Percentiles rank a stretch among this genome's conserved stretches.
These are phyloP conservation scores for Vigna radiata DNA, from an alignment of 306 rosid genomes.

Conservation along the genomic window DNA sequence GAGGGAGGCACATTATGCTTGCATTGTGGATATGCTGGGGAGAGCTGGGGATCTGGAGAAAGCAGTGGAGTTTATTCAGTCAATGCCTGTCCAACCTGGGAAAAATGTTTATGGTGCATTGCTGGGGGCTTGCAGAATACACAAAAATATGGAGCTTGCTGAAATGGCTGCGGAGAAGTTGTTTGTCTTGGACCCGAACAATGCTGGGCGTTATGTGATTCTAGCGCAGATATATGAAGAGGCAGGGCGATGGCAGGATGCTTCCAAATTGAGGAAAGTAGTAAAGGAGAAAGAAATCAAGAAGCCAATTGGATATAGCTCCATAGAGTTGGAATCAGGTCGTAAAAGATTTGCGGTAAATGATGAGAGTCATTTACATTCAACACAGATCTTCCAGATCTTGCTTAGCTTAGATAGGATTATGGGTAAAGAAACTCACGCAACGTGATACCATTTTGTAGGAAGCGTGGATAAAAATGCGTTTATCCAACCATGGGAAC, in stretches of 20 bases:
- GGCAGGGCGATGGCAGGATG: conserved; percentile 73
- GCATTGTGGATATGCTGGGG: conserved; percentile 82
- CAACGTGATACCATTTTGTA: conserved; percentile 29
- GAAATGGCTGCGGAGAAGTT: conserved; percentile 71
- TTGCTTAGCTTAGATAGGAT: conserved; percentile 56
- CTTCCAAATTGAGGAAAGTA: conserved; percentile 69
- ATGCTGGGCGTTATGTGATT: conserved; percentile 68
- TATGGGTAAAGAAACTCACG: conserved; percentile 50
- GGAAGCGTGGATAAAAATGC: conserved; percentile 11
- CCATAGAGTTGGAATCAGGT: conserved; percentile 66
- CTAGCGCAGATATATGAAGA: conserved; percentile 82
- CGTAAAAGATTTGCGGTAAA: conserved; percentile 62
- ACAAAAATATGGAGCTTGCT: conserved; percentile 68
- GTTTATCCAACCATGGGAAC: not conserved
- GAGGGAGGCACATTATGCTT: conserved; percentile 71
- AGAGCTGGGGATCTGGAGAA: conserved; percentile 72
- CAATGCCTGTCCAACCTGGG: conserved; percentile 77
- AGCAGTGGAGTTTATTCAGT: conserved; percentile 61
- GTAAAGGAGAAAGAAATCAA: conserved; percentile 70
- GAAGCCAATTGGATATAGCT: conserved; percentile 76
- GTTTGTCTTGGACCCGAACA: conserved; percentile 66
- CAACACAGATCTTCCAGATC: conserved; percentile 57
- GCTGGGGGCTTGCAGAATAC: conserved; percentile 82
- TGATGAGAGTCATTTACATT: conserved; percentile 64
- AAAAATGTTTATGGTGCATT: conserved; percentile 81